Conservation (phyloP, 306 rosid species). For the Sindora glabra region DNA sequence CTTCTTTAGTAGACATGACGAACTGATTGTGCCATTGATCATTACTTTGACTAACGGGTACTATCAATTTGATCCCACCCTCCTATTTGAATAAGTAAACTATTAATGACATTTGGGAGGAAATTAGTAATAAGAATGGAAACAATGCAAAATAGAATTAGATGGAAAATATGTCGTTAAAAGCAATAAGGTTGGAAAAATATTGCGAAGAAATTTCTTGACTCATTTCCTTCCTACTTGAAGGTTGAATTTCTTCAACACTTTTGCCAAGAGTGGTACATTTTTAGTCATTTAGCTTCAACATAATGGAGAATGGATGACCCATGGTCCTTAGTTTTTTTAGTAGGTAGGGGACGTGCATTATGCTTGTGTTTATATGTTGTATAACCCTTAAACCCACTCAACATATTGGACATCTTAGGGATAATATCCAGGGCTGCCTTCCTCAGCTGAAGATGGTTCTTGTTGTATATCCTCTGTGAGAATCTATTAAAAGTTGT, state of each 20-base stretch:
- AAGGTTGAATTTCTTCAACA: not conserved
- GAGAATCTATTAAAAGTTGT: not conserved
- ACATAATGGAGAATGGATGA: not conserved
- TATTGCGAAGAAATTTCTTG: not conserved
- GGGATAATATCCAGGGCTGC: not conserved
- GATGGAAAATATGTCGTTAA: not conserved
- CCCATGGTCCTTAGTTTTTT: not conserved
- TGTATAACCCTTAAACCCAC: not conserved
- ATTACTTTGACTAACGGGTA: not conserved
- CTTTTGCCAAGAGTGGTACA: not conserved
- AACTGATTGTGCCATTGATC: not conserved
- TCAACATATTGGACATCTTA: not conserved
- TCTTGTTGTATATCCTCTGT: not conserved
- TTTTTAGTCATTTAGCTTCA: not conserved
- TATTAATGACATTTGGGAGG: too few species aligned
- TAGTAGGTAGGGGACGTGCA: not conserved
- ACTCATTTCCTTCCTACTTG: not conserved
- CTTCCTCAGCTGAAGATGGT: not conserved
- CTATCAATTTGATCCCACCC: not conserved
- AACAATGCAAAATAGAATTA: not conserved
- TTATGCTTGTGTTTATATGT: not conserved
- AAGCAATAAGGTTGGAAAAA: not conserved
- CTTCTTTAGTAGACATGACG: not conserved
- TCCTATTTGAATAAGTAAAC: not conserved
- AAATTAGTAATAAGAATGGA: not conserved